phyloP scores from a whole-genome alignment of 495 filamentous ascomycete species.

The Neurospora intermedia region DNA sequence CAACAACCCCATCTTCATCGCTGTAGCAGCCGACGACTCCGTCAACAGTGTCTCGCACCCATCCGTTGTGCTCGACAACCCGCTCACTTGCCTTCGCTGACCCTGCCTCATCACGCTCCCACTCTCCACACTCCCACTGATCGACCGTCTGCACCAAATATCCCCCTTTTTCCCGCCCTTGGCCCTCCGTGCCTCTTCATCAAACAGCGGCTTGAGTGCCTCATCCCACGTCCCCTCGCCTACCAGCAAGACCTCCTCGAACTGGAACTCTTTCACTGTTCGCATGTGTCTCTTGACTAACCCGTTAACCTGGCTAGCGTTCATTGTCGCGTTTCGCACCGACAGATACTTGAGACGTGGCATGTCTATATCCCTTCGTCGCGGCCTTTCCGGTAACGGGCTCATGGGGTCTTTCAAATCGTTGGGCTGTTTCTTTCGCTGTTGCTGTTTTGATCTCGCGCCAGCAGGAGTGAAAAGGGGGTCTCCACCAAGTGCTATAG shows the following conservation, averaged over 20 bases:
- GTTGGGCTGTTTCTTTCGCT: conserved; percentile 39
- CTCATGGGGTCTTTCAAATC: conserved; percentile 46
- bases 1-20: conserved; percentile 31
- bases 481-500: conserved; percentile 53
- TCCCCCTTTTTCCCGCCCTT: conserved; percentile 12
- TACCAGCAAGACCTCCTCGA: conserved; percentile 55
- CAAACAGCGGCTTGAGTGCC: conserved; percentile 54
- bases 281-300: conserved; percentile 51
- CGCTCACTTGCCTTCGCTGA: neutral
- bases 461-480: conserved; percentile 44
- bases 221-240: conserved; percentile 61
- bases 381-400: conserved; percentile 33
- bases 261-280: conserved; percentile 58
- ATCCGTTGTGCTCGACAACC: neutral
- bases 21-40: conserved; percentile 33
- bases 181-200: conserved; percentile 4
- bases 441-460: conserved; percentile 8
- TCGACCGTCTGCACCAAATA: conserved; percentile 33
- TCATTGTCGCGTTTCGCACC: conserved; percentile 55
- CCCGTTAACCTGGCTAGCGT: conserved; percentile 51
- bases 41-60: conserved; percentile 18
- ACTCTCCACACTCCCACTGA: conserved; percentile 1
- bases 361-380: conserved; percentile 42
- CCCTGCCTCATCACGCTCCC: conserved; percentile 8
- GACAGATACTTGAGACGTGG: conserved; percentile 49